These are phyloP conservation scores for Aquanectria penicillioides DNA, from an alignment of 2,329 filamentous ascomycete species.

Conservation along the genomic window DNA sequence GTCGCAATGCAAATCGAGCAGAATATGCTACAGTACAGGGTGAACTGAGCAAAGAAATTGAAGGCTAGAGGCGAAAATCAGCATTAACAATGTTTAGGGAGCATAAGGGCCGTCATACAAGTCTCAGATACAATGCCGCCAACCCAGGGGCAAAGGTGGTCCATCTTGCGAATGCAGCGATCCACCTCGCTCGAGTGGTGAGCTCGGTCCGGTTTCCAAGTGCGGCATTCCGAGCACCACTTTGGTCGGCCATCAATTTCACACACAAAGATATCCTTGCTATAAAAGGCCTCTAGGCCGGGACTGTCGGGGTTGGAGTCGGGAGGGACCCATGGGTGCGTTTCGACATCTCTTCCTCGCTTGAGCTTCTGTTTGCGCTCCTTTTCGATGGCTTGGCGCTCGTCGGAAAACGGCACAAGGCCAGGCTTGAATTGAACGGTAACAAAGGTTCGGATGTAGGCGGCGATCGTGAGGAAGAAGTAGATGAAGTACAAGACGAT, in stretches of 20 bases:
- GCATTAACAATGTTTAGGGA: not conserved
- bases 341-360: conserved; percentile 41
- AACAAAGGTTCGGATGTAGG: conserved; percentile 78
- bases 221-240: conserved; percentile 86
- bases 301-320: conserved; percentile 68
- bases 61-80: conserved; percentile 65
- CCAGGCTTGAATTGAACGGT: conserved; percentile 78
- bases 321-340: conserved; percentile 47
- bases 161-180: conserved; percentile 88
- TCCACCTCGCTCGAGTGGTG: conserved; percentile 88
- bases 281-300: conserved; percentile 81
- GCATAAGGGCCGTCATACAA: conserved; percentile 54
- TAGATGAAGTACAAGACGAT: conserved; percentile 79
- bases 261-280: conserved; percentile 84
- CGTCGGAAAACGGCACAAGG: conserved; percentile 67
- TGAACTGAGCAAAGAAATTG: conserved; percentile 94
- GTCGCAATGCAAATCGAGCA: conserved; percentile 72
- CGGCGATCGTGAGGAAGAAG: conserved; percentile 70
- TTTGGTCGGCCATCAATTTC: conserved; percentile 83
- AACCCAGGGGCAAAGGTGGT: conserved; percentile 98
- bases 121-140: conserved; percentile 90
- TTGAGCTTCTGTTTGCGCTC: conserved; percentile 31
- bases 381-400: conserved; percentile 52
- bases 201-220: conserved; percentile 87
- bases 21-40: conserved; percentile 75